Percentiles rank a stretch among this genome's conserved stretches.
Conservation (phyloP, 73 alveolate genomes). For the Symbiodinium natans region DNA sequence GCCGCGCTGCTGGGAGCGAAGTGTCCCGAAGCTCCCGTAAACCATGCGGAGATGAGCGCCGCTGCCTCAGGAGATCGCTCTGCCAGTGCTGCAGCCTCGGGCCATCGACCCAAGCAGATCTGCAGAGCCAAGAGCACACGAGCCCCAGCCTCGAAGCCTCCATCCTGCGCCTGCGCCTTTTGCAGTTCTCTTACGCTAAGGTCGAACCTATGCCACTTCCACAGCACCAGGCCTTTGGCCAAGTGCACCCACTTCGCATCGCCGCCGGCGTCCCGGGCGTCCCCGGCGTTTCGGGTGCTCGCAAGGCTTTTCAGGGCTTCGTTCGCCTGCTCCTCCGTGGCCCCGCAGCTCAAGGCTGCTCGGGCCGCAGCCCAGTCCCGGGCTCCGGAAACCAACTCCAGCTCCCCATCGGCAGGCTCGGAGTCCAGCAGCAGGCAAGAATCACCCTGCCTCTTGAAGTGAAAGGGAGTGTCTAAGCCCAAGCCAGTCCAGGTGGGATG, state of each 20-base stretch:
- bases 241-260: neutral
- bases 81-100: conserved; percentile 16
- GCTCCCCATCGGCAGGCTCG: neutral
- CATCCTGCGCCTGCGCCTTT: neutral
- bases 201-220: conserved; percentile 46
- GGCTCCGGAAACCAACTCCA: neutral
- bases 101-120: conserved; percentile 69
- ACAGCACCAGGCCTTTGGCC: conserved; percentile 26
- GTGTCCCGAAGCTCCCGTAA: neutral
- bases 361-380: neutral
- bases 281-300: neutral
- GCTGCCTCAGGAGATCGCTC: neutral
- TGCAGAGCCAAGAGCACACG: conserved; percentile 1
- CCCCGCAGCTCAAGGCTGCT: neutral
- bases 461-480: neutral
- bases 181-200: conserved; percentile 3
- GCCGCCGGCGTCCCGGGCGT: neutral
- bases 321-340: neutral
- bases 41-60: neutral
- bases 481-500: neutral
- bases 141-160: neutral
- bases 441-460: neutral
- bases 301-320: neutral
- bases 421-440: neutral
- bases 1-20: conserved; percentile 37